Conservation (phyloP, 495 filamentous ascomycete species). For the Margaritispora aquatica region DNA sequence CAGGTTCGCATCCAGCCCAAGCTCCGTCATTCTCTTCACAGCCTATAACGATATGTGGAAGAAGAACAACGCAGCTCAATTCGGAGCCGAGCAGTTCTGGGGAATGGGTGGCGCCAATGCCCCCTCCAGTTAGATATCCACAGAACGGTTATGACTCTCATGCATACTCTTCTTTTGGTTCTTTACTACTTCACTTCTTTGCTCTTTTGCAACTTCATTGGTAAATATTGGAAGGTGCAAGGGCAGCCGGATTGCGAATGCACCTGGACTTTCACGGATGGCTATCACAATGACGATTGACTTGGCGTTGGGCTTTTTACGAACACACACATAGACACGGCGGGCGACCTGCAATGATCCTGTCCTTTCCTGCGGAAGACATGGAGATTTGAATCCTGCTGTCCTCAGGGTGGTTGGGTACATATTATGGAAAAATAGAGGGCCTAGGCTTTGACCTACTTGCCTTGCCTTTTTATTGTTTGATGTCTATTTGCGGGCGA, state of each 20-base stretch:
- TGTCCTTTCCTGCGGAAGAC: too few species aligned
- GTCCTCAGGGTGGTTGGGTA: conserved; percentile 6
- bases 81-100: conserved; percentile 68
- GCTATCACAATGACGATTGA: not conserved
- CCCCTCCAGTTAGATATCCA: conserved; percentile 17
- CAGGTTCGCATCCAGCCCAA: conserved; percentile 38
- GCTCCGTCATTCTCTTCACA: conserved; percentile 61
- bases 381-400: too few species aligned
- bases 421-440: conserved; percentile 14
- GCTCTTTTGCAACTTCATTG: not conserved
- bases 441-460: not conserved
- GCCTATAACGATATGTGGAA: conserved; percentile 80
- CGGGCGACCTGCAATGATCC: too few species aligned
- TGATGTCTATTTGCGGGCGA: conserved; percentile 4
- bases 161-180: not conserved
- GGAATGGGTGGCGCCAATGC: conserved; percentile 39
- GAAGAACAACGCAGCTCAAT: conserved; percentile 53
- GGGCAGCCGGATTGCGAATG: not conserved
- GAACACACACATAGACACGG: too few species aligned
- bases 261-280: not conserved
- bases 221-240: not conserved
- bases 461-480: conserved; percentile 3
- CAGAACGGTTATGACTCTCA: not conserved
- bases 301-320: not conserved
- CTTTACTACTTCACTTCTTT: not conserved